Conservation (phyloP, 352 stramenopile species). For the Phytophthora sojae region DNA sequence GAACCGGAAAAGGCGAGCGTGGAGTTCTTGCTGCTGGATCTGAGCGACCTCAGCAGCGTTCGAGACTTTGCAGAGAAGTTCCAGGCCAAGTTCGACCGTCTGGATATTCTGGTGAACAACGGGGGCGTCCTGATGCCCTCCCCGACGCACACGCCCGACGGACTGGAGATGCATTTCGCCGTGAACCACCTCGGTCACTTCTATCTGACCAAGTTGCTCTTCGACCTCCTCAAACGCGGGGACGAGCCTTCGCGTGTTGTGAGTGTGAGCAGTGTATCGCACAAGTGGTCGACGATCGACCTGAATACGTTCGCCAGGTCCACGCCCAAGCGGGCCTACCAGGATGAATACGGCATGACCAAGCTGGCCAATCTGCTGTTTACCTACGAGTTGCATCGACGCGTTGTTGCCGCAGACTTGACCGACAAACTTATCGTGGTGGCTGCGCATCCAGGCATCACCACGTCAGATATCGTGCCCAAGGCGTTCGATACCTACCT, state of each 20-base stretch:
- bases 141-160: constrained; percentile 43
- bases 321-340: constrained; percentile 36
- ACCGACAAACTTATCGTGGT: constrained; percentile 38
- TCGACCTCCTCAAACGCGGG: constrained; percentile 48
- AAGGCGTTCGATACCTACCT: constrained; percentile 33
- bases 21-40: constrained; percentile 56
- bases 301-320: constrained; percentile 39
- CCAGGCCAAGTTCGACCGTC: constrained; percentile 40
- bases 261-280: constrained; percentile 46
- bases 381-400: constrained; percentile 52
- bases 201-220: constrained; percentile 58
- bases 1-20: constrained; percentile 10
- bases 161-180: constrained; percentile 66
- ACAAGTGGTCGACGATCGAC: constrained; percentile 40
- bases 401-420: constrained; percentile 34
- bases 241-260: constrained; percentile 39
- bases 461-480: constrained; percentile 37
- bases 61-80: constrained; percentile 47
- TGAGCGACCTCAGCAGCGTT: constrained; percentile 50
- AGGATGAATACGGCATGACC: constrained; percentile 58
- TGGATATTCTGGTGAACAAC: constrained; percentile 73
- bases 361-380: constrained; percentile 60
- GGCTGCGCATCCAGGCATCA: constrained; percentile 42
- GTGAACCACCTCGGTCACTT: constrained; percentile 76
- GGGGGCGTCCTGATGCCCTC: constrained; percentile 52